Conservation (phyloP, 1,284 basidiomycete genomes). For the Ceratorhiza oryzae-sativae region DNA sequence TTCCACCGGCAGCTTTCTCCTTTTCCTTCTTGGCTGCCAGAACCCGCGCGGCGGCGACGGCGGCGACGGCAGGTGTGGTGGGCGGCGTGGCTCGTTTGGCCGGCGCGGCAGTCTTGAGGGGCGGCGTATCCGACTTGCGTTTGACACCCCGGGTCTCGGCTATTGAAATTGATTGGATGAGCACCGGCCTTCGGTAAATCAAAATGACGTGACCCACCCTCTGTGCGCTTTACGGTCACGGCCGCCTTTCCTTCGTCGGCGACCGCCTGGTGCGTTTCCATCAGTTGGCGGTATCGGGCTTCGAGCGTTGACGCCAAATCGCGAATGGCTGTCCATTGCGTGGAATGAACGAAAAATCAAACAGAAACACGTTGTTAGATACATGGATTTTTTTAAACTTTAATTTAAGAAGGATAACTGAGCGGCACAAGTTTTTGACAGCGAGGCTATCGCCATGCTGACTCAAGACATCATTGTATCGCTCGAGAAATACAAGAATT, state of each 20-base stretch:
- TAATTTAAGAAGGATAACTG: conserved; percentile 31
- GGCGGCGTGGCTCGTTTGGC: conserved; percentile 46
- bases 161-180: conserved; percentile 35
- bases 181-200: conserved; percentile 37
- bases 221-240: conserved; percentile 58
- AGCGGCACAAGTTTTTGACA: conserved; percentile 25
- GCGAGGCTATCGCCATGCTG: conserved; percentile 23
- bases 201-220: conserved; percentile 74
- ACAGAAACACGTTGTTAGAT: conserved; percentile 65
- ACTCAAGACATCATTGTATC: conserved; percentile 25
- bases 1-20: conserved; percentile 40
- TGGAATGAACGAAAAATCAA: conserved; percentile 50
- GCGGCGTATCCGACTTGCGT: conserved; percentile 52
- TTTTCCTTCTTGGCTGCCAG: conserved; percentile 48
- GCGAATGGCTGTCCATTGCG: conserved; percentile 74
- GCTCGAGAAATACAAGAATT: conserved; percentile 13
- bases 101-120: conserved; percentile 69
- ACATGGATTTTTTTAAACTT: conserved; percentile 55
- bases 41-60: neutral
- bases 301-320: conserved; percentile 87
- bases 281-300: conserved; percentile 67
- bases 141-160: conserved; percentile 33
- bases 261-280: conserved; percentile 28
- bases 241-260: conserved; percentile 50
- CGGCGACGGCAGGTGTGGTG: conserved; percentile 9